phyloP scores from a whole-genome alignment of 164 flowering plant species.

The Pachysandra terminalis region DNA sequence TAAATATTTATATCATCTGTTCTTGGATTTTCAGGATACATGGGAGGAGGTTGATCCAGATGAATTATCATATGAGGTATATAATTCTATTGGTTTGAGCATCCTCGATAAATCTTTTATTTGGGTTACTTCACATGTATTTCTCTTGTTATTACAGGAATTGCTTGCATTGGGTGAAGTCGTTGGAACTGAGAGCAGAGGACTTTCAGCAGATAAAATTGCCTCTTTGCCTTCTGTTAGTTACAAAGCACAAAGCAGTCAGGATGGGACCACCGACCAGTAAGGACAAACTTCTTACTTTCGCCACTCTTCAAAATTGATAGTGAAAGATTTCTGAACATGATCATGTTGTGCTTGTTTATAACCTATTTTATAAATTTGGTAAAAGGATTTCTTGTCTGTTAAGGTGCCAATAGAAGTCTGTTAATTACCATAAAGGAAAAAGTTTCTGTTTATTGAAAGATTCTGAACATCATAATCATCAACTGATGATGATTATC shows the following conservation, averaged over 20 bases:
- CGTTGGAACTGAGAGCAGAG: conserved; percentile 90
- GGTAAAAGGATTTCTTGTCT: too few relatives aligned
- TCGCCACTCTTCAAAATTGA: too few relatives aligned
- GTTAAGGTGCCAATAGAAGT: too few relatives aligned
- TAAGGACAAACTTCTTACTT: conserved; percentile 27
- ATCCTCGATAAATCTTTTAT: background rate
- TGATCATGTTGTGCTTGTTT: too few relatives aligned
- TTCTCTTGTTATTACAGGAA: conserved; percentile 48
- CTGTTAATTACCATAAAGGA: too few relatives aligned
- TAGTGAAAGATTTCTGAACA: too few relatives aligned
- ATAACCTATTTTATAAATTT: too few relatives aligned
- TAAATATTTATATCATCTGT: background rate
- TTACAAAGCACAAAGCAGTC: conserved; percentile 47
- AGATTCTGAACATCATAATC: too few relatives aligned
- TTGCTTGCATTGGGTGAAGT: conserved; percentile 86
- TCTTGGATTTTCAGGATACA: conserved; percentile 47
- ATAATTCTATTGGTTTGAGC: background rate
- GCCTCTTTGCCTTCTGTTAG: conserved; percentile 69
- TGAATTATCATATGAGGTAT: conserved; percentile 92
- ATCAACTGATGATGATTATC: too few relatives aligned
- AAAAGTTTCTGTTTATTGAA: too few relatives aligned
- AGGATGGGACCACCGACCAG: conserved; percentile 74
- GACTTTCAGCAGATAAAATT: conserved; percentile 78
- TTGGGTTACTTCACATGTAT: background rate
- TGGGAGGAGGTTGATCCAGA: conserved; percentile 97